These are phyloP conservation scores for Termitomyces sp. DNA, from an alignment of 1,284 basidiomycete species.

Conservation along the genomic window DNA sequence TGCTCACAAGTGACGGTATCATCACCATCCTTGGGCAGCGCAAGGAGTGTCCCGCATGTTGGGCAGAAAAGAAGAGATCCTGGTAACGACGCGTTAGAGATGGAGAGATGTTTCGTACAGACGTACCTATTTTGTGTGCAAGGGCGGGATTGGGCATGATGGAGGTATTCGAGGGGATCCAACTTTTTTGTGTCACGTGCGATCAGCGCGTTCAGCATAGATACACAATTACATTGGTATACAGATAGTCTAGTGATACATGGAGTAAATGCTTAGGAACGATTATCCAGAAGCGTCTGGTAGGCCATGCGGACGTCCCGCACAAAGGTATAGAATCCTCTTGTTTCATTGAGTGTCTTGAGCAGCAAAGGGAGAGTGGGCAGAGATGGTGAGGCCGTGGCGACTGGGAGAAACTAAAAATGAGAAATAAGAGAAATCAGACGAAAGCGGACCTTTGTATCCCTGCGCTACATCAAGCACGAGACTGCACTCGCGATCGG, in stretches of 20 bases:
- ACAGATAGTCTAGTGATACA: neutral
- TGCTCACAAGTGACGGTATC: slow-evolving; percentile 81
- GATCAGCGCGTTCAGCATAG: neutral
- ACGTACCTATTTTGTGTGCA: slow-evolving; percentile 11
- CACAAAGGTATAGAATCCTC: slow-evolving; percentile 62
- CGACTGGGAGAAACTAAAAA: slow-evolving; percentile 36
- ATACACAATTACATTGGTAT: neutral
- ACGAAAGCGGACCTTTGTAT: too few relatives aligned
- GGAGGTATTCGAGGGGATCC: neutral
- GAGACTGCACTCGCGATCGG: slow-evolving; percentile 64
- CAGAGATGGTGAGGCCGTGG: slow-evolving; percentile 62
- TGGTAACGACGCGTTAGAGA: slow-evolving; percentile 29
- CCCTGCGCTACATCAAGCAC: slow-evolving; percentile 62
- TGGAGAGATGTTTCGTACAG: neutral
- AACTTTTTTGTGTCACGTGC: slow-evolving; percentile 6
- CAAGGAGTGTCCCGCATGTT: slow-evolving; percentile 85
- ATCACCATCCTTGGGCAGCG: slow-evolving; percentile 78
- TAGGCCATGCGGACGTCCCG: slow-evolving; percentile 43
- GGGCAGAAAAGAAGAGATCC: slow-evolving; percentile 92
- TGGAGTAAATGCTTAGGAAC: neutral
- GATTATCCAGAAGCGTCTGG: slow-evolving; percentile 11
- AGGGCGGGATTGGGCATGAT: slow-evolving; percentile 1
- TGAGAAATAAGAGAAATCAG: too few relatives aligned
- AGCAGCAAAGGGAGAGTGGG: slow-evolving; percentile 58
- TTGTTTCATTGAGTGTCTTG: slow-evolving; percentile 56